Base-by-base conservation (phyloP, 805 yeast genomes). In the Candida boleticola region DNA sequence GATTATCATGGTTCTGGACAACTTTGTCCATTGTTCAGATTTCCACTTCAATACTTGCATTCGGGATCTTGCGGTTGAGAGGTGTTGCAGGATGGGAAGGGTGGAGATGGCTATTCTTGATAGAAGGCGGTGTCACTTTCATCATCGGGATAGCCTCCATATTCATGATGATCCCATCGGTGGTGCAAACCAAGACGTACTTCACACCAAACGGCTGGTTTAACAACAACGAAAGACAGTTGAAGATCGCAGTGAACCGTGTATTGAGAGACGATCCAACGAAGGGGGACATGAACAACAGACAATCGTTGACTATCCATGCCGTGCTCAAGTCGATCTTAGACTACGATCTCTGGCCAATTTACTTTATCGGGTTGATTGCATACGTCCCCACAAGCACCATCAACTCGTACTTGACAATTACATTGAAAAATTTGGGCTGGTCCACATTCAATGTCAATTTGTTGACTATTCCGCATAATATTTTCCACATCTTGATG, bases 261-360 rank as follows among this genome's bases (percentile, higher is more conserved):
- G 68, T 82, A 2, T 57, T 82, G 39, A 62, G 85, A 49, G 85
- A 82, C 53, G 87, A 82, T 52, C 86, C 86, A 5, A 52, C 67
- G 3, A 70, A 70, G 47, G 84, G 85, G 19, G 83, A 78, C 46
- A 79, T 80, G 85, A 69, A 80, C 53, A 80, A 81, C 53, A 66
- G 83, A 53, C 76, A 76, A 49, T 79, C 81, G 4, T 55, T 82
- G 16, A 56, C 70, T 2, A 47, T 63, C 4, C 64, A 54, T 36
- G 68, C 63, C 56, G 47, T 82, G 14, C 55, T 61, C 49, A 50
- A 60, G 17, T 61, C 78, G 3, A 38, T 79, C 10, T 33, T 49
- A 1, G 85, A 82, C 52, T 77, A 65, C 52, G 76, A 77, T 53
- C 43, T 80, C 45, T 69, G 82, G 76, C 85, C 85, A 21, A 56